Evolutionary conservation across 441 rosid species (phyloP).

Genomic region (Adansonia gregorii): DNA sequence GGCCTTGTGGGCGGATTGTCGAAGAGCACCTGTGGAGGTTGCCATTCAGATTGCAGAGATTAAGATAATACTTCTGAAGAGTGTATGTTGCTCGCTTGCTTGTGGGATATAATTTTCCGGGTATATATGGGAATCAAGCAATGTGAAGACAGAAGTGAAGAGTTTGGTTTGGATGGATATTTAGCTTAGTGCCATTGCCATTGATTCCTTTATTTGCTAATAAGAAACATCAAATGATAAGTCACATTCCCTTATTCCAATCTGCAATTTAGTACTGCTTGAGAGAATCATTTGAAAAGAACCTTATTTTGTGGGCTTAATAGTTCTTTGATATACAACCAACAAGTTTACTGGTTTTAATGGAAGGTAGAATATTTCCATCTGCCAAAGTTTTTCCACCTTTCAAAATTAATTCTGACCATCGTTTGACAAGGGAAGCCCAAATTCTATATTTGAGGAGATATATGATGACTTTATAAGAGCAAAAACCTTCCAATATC

Average conservation of each 20-base stretch:
- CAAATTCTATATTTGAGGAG: no score
- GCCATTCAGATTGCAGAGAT: not conserved
- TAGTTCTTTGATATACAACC: not conserved
- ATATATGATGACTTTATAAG: no score
- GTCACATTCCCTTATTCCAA: not conserved
- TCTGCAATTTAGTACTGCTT: no score
- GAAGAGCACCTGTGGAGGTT: not conserved
- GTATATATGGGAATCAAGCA: not conserved
- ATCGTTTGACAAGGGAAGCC: not conserved
- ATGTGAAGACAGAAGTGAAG: not conserved
- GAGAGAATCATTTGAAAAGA: not conserved
- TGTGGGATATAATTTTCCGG: not conserved
- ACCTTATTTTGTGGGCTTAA: not conserved
- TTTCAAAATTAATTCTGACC: not conserved
- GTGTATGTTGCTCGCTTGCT: not conserved
- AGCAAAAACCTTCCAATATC: no score
- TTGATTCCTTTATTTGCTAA: not conserved
- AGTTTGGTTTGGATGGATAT: not conserved
- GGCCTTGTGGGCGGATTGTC: slow-evolving; percentile 20
- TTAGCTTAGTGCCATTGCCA: not conserved
- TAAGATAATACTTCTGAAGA: not conserved
- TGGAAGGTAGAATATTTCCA: not conserved
- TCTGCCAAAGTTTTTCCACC: not conserved
- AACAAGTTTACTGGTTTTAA: not conserved
- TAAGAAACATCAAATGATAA: not conserved